These are phyloP conservation scores for Hanseniaspora pseudoguilliermondii DNA, from an alignment of 805 yeast genomes.

Conservation along the genomic window DNA sequence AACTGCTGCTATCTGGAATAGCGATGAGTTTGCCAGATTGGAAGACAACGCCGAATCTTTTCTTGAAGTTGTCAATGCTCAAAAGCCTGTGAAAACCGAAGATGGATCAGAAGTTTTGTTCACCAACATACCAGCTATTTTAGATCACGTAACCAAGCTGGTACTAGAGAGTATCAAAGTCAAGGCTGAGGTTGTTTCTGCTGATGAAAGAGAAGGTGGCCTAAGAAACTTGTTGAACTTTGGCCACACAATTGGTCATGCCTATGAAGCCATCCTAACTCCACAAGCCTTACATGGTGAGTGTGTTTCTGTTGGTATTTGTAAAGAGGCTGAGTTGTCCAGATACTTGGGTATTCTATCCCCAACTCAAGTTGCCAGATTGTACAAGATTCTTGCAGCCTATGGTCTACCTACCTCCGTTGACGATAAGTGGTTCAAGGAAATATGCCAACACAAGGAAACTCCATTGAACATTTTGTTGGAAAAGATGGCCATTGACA, in stretches of 20 bases:
- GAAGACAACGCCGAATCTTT: slow-evolving; percentile 64
- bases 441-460: slow-evolving; percentile 52
- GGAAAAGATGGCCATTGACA: slow-evolving; percentile 85
- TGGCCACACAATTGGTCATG: slow-evolving; percentile 97
- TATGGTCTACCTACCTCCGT: slow-evolving; percentile 76
- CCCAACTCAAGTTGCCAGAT: slow-evolving; percentile 87
- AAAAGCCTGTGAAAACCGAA: slow-evolving; percentile 16
- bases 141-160: slow-evolving; percentile 60
- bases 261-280: slow-evolving; percentile 92
- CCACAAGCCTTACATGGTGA: slow-evolving; percentile 97
- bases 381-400: slow-evolving; percentile 67
- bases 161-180: slow-evolving; percentile 79
- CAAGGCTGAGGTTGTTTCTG: slow-evolving; percentile 85
- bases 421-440: slow-evolving; percentile 57
- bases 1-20: slow-evolving; percentile 97
- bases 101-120: slow-evolving; percentile 32
- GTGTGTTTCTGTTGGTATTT: slow-evolving; percentile 96
- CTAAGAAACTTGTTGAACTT: slow-evolving; percentile 83
- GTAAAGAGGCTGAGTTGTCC: slow-evolving; percentile 89
- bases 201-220: slow-evolving; percentile 92
- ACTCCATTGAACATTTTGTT: slow-evolving; percentile 68
- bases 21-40: slow-evolving; percentile 68
- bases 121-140: slow-evolving; percentile 57
- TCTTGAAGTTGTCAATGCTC: slow-evolving; percentile 46
- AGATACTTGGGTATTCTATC: slow-evolving; percentile 78